Evolutionary conservation across 768 basidiomycete genomes (phyloP), one percentile per base, ranked within the genome.

Genomic region (Scleroderma citrinum): DNA sequence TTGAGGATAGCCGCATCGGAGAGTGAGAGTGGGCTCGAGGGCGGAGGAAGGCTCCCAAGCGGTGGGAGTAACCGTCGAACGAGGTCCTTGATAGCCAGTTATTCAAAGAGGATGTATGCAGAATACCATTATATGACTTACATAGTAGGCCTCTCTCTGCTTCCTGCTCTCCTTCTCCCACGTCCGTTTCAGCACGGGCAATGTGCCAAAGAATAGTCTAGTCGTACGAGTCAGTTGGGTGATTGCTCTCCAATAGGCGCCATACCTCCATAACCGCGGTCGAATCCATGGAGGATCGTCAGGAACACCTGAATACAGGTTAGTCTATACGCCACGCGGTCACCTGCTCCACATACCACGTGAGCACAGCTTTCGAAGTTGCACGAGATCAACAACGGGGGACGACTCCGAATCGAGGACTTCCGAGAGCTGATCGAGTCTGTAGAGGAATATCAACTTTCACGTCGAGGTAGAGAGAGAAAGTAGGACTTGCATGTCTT

Each of bases 241-340:
- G 39, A 31, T 54, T 23, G 39, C 52, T 47, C 53, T 36, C 50
- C n/a, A 38, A 24, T 24, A 40, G 50, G 48, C 26, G 13, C 30
- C 30, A 38, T 26, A 68, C 87, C 79, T 86, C 87, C 87, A 90
- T 57, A 86, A 72, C 37, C 84, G 75, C 24, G 87, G 84, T 36
- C 87, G 76, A 54, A 89, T 71, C 85, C 86, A 89, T 5, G 75
- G 67, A 37, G 87, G 87, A 56, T 84, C 75, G 55, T 85, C 79
- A 43, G 87, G 84, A 40, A 89, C 76, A 50, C 87, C 87, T 89
- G 52, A 26, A 16, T 16, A 3, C 16, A 21, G 31, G 23, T 13
- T 5, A 48, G n/a, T 30, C 41, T 44, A 26, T 30, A 46, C 35
- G 7, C 11, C 8, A 1, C n/a, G 19, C 38, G 16, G 43, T 14